phyloP scores from a whole-genome alignment of 1,284 basidiomycete species.

The Neolentinus lepideus region DNA sequence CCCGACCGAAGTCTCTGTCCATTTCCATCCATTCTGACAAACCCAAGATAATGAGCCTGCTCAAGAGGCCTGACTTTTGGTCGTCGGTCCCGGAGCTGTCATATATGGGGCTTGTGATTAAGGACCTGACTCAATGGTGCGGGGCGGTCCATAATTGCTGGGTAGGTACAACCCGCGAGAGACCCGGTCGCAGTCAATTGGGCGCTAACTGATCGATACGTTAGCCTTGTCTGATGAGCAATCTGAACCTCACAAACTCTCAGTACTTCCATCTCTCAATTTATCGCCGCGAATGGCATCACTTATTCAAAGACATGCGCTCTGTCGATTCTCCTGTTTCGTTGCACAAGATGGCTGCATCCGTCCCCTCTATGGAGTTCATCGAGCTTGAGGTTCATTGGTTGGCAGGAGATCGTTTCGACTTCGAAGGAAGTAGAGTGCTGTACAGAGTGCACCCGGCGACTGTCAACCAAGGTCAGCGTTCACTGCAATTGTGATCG shows the following conservation, averaged over 20 bases:
- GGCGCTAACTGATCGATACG: background rate
- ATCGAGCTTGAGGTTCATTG: background rate
- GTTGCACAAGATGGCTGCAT: background rate
- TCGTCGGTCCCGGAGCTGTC: background rate
- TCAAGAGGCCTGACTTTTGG: background rate
- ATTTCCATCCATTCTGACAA: background rate
- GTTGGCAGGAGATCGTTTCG: background rate
- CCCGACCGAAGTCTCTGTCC: background rate
- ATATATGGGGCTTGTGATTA: background rate
- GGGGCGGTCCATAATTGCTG: background rate
- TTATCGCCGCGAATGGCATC: background rate
- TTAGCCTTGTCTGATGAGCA: background rate
- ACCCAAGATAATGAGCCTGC: background rate
- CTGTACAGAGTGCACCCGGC: background rate
- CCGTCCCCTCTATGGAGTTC: background rate
- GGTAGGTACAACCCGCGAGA: background rate
- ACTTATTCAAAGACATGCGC: background rate
- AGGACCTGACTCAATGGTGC: background rate
- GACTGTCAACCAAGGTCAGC: background rate
- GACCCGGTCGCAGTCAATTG: background rate
- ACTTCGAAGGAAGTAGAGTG: background rate
- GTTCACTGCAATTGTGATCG: background rate
- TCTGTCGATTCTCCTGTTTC: background rate
- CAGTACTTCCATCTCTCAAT: background rate
- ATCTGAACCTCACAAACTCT: background rate